Evolutionary conservation across 2,329 filamentous ascomycete genomes (phyloP), one percentile per base, ranked within the genome.

Genomic region (Fusarium poae): DNA sequence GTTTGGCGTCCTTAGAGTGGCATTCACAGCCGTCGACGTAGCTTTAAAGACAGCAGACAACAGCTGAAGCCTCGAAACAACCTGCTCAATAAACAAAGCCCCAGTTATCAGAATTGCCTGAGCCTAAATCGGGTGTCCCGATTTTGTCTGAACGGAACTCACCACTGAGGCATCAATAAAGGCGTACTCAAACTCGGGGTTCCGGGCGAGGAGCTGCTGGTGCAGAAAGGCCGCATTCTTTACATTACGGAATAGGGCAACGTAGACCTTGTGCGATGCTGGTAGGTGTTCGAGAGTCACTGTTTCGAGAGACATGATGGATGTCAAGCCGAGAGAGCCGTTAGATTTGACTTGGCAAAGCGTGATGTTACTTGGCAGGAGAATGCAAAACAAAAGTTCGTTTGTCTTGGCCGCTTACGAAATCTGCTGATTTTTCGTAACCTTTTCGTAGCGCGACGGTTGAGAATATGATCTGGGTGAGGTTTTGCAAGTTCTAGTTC

Each of bases 101-200:
- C 11, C 29, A 21, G 52, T 72, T 52, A 74, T 56, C 43, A 44
- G 37, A 23, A 34, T 5, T 49, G 60, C 29, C 54, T 46, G 37
- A 32, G n/a, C 37, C 39, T 42, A 51, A 56, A 60, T 61, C 68
- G 68, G 57, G 55, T 57, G 45, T 49, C 46, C 65, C 57, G 54
- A 51, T 21, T 27, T 11, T 11, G 35, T 29, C 15, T 23, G 61
- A 32, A 50, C 48, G 55, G 52, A 67, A 80, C 85, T 65, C 84
- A 94, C 91, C 78, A 92, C 88, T 45, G 88, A 89, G 21, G 94
- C 94, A 80, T 99, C 95, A 46, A 99, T 87, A 71, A 99, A 92
- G 34, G 94, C 94, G 83, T 98, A 98, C 79, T 98, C 94, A 74
- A 94, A 98, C 11, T 91, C 90, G 13, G 88, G 76, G 76, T 98